A percentile compares a stretch with the other conserved stretches of the same genome.
Conservation (phyloP, 1,284 basidiomycete genomes). For the Puccinia brachypodii region DNA sequence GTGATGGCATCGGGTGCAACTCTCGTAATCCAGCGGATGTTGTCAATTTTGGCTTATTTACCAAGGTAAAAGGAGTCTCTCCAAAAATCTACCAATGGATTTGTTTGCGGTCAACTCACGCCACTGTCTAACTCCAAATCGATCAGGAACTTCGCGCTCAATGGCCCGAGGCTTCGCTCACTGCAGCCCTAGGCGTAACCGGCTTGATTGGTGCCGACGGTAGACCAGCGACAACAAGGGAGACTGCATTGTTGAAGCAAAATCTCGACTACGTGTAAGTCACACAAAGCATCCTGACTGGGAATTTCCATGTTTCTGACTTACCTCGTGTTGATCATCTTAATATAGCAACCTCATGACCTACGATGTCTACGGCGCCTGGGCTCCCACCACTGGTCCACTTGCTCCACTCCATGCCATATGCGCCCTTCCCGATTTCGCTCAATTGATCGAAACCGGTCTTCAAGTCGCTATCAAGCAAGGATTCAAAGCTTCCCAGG, state of each 20-base stretch:
- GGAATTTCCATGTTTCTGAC: neutral
- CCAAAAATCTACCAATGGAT: neutral
- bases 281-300: neutral
- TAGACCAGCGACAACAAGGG: neutral
- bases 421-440: slow-evolving; percentile 6
- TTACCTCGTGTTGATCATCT: neutral
- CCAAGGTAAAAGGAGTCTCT: slow-evolving; percentile 5
- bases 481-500: slow-evolving; percentile 38
- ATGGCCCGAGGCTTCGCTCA: slow-evolving; percentile 32
- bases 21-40: slow-evolving; percentile 4
- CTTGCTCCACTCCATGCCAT: neutral
- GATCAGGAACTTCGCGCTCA: slow-evolving; percentile 27
- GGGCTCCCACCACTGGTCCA: slow-evolving; percentile 36
- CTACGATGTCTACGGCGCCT: slow-evolving; percentile 43
- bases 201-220: slow-evolving; percentile 25
- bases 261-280: slow-evolving; percentile 31
- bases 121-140: neutral
- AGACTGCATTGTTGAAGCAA: neutral
- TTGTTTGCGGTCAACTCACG: neutral
- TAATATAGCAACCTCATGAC: slow-evolving; percentile 33
- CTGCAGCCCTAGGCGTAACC: slow-evolving; percentile 2
- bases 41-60: slow-evolving; percentile 36
- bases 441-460: slow-evolving; percentile 14
- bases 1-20: slow-evolving; percentile 44
- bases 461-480: neutral